These are phyloP conservation scores for Aureobasidium sp. DNA, from an alignment of 2,329 filamentous ascomycete species.

Conservation along the genomic window DNA sequence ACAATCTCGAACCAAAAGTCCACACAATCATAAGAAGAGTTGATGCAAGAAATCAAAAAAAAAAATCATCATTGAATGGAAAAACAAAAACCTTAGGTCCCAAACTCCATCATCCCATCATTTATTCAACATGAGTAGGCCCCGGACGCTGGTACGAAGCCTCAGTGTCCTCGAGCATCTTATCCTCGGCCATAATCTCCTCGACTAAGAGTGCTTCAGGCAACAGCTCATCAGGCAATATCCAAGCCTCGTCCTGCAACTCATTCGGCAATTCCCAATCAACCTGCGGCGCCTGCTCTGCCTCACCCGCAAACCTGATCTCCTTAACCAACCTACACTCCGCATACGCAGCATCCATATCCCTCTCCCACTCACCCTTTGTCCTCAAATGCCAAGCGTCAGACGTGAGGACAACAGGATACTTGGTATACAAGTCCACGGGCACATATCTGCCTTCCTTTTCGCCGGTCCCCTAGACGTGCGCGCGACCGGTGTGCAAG, in stretches of 20 bases:
- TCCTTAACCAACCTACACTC: neutral
- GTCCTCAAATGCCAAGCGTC: neutral
- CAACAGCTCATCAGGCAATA: neutral
- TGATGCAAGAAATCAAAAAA: neutral
- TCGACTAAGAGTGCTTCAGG: neutral
- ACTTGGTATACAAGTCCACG: neutral
- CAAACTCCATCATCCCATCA: neutral
- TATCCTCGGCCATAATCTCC: neutral
- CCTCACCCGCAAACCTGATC: neutral
- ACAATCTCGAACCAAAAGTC: too few relatives aligned
- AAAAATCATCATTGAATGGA: neutral
- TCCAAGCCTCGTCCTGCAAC: neutral
- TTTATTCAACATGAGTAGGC: neutral
- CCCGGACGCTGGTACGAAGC: neutral
- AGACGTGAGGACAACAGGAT: neutral
- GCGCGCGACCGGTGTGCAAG: conserved; percentile 36
- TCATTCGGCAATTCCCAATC: neutral
- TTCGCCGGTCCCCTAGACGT: neutral
- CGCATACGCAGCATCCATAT: neutral
- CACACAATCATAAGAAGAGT: too few relatives aligned
- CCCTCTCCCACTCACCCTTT: neutral
- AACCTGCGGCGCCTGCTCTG: neutral
- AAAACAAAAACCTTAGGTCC: neutral
- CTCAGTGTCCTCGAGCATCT: neutral
- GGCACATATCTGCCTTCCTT: neutral